phyloP scores from a whole-genome alignment of 2,329 filamentous ascomycete genomes.

The Chrysosporium queenslandicum region DNA sequence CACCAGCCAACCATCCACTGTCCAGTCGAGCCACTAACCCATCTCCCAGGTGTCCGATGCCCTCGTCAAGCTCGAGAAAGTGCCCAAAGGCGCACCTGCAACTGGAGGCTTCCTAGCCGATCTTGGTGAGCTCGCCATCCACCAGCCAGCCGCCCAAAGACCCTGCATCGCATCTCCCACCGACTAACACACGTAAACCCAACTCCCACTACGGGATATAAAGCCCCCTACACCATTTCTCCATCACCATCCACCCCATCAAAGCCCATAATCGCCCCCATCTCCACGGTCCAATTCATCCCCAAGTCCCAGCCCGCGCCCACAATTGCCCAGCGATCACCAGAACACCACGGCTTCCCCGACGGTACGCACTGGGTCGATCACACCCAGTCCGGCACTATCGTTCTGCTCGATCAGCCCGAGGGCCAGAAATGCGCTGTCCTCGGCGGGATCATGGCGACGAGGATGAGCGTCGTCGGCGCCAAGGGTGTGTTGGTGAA shows the following conservation, averaged over 20 bases:
- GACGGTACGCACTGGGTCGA: constrained; percentile 59
- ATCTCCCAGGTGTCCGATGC: constrained; percentile 55
- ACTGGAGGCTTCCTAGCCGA: constrained; percentile 59
- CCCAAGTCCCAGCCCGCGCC: constrained; percentile 44
- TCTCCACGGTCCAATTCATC: constrained; percentile 45
- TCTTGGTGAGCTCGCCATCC: constrained; percentile 36
- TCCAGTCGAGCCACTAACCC: background rate
- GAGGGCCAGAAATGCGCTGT: constrained; percentile 57
- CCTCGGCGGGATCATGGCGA: constrained; percentile 66
- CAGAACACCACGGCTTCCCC: constrained; percentile 43
- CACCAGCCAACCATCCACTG: background rate
- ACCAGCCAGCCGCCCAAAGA: too few species aligned
- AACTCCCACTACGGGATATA: too few species aligned
- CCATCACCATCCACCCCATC: constrained; percentile 21
- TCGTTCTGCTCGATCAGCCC: constrained; percentile 59
- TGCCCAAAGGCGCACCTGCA: constrained; percentile 37
- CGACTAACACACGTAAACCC: too few species aligned
- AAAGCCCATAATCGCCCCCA: constrained; percentile 30
- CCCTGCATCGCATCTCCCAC: too few species aligned
- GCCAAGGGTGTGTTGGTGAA: constrained; percentile 55
- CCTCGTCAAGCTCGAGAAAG: constrained; percentile 54
- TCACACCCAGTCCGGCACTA: constrained; percentile 47
- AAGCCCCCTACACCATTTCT: constrained; percentile 31
- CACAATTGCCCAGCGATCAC: constrained; percentile 21
- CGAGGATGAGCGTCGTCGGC: constrained; percentile 54